Evolutionary conservation across 148 eudicot genomes (phyloP), one percentile per base, ranked within the genome.

Genomic region (Amaranthus cruentus): DNA sequence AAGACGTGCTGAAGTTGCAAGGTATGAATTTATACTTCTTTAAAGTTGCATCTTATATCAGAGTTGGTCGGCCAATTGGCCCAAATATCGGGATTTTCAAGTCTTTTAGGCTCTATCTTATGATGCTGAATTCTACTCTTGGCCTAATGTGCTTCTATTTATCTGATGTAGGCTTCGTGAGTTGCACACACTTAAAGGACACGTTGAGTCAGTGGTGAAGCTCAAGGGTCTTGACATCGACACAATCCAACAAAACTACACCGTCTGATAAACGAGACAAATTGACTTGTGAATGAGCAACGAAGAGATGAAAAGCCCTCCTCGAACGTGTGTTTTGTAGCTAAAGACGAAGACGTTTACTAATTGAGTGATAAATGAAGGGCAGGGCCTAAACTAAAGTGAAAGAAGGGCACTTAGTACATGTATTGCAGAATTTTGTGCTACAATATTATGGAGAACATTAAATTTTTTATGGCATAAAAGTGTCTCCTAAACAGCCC

Each of bases 1-100:
- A 77, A 90, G 91, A 65, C 80, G 96, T 68, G 98, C 98, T 57
- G 98, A 92, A 74, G 90, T 92, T 86, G 98, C 97, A 68, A 88
- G 96, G 96, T 88, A 86, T 62, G 38, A 21, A 18, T 18, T 18
- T 18, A 18, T 18, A 18, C 18, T 18, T 18, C 18, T 18, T 18
- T 18, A 18, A 18, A 18, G 18, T 18, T 18, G 18, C 18, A 18
- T 18, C 18, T 18, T 18, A 18, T 18, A 18, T 18, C 18, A 18
- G 18, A 18, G 18, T 18, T 18, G 18, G 18, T 18, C 18, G 18
- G 18, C 18, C 18, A 18, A 18, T 18, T 18, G 18, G 18, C 18
- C 18, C 18, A 18, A 18, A 56, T 14, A 69, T 5, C 13, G 5
- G 7, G 3, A 4, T 21, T 28, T 4, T 28, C 44, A 60, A 21